Base-by-base conservation (phyloP, 2,329 filamentous ascomycete genomes). In the Diaporthe citriasiana region DNA sequence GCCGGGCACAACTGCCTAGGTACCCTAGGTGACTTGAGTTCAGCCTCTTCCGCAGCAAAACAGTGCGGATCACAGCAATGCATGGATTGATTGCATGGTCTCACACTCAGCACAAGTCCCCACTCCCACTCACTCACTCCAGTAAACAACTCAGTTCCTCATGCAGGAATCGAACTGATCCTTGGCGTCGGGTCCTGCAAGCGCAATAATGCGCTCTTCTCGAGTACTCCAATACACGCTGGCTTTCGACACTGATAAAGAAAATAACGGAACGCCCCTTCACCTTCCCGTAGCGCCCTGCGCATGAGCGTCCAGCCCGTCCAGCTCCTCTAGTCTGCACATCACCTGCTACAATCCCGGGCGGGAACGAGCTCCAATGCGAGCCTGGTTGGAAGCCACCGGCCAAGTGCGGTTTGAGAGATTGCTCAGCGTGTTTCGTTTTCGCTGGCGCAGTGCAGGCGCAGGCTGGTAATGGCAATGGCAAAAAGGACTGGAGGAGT, bases 211-310 rank as follows among this genome's bases (percentile, higher is more conserved):
- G 60, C 42, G 45, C 42, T 42, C 60, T 66, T 66, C 50, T 30
- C 25, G 40, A 47, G 40, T n/a, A 17, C 19, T 15, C 45, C 3
- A 33, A 33, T 19, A 27, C 38, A 33, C 25, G 13, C 42, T 65
- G 3, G 27, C 50, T 65, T 7, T 42, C 17, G 27, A 27, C 5
- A 4, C 9, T n/a, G 10, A 50, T 9, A 13, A 30, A 10, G 7
- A 22, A 50, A 27, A 51, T 9, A 12, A 50, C 60, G 59, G 42
- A 50, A 50, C 60, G 30, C 42, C 60, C 42, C 30, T 51, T 30
- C 45, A 51, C 63, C 42, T 27, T 66, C 30, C 63, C 63, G 63
- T 66, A 66, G 63, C 63, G 63, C 45, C 63, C 42, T 47, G 30
- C 45, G 60, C 60, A 66, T 66, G 45, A 66, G 60, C 30, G 33